Base-by-base conservation (phyloP, 2,329 filamentous ascomycete genomes). In the Colletotrichum tabaci region DNA sequence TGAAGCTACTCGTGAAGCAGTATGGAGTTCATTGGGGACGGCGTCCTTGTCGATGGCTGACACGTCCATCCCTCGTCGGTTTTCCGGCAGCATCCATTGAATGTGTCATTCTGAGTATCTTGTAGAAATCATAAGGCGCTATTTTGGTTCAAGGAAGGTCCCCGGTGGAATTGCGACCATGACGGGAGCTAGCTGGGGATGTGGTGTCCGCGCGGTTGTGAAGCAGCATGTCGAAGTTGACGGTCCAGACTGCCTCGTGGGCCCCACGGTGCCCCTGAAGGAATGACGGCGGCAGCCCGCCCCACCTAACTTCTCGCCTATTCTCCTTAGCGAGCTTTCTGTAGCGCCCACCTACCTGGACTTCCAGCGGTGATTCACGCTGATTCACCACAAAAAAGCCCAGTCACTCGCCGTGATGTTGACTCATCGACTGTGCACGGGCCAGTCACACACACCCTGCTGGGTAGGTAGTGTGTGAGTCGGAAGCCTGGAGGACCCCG, bases 351-450 rank as follows among this genome's bases (percentile, higher is more conserved):
- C 18, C 49, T 44, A 9, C 26, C 49, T 16, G 42, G 46, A 55
- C 35, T 63, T 10, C 21, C 61, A 46, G 61, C 49, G 40, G 50
- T 63, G 61, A 63, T 63, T 63, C 61, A 63, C 49, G 42, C 46
- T 46, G 23, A 63, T 30, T 63, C 47, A 63, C 61, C 23, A 60
- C n/a, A 42, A 53, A 23, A 23, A 44, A 35, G 35, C 44, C 13
- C 38, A 65, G 61, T 57, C 50, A 57, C 42, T 56, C 26, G 23
- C 42, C n/a, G 40, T 57, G n/a, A 9, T 71, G 44, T 71, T 72
- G 69, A 72, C 8, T 72, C 69, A 72, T 60, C 65, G 2, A 35
- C 12, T 8, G 64, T 16, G 65, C 68, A 71, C 65, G 65, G 65
- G 12, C 68, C 65, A 5, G 5, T 8, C 30, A 35, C 30, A 9